Evolutionary conservation across 805 yeast genomes (phyloP).

Genomic region (Maudiozyma serrabonitensis): DNA sequence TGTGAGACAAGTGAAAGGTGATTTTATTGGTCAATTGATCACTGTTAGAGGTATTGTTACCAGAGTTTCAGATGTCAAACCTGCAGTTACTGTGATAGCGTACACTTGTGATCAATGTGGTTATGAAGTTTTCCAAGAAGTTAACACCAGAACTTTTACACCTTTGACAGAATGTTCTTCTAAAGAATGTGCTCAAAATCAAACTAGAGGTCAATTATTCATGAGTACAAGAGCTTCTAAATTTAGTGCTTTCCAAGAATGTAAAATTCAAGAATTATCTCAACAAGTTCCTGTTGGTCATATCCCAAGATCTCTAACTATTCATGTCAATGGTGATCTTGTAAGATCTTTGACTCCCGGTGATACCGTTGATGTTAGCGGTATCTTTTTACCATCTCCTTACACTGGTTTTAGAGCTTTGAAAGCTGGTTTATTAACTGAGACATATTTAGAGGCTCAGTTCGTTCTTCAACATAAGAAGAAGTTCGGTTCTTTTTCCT

Average conservation of each 20-base stretch:
- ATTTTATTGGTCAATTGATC: slow-evolving; percentile 72
- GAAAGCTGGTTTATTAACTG: slow-evolving; percentile 87
- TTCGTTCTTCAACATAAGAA: slow-evolving; percentile 78
- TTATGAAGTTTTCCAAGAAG: slow-evolving; percentile 92
- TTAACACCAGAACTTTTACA: slow-evolving; percentile 68
- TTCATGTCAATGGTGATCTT: slow-evolving; percentile 86
- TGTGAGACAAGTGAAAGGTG: slow-evolving; percentile 83
- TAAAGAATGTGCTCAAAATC: slow-evolving; percentile 64
- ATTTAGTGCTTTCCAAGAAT: slow-evolving; percentile 91
- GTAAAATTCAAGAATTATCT: slow-evolving; percentile 86
- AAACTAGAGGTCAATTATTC: slow-evolving; percentile 78
- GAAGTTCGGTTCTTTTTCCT: slow-evolving; percentile 59
- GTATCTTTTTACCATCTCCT: slow-evolving; percentile 87
- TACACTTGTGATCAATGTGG: slow-evolving; percentile 98
- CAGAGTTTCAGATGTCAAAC: slow-evolving; percentile 92
- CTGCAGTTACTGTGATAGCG: slow-evolving; percentile 81
- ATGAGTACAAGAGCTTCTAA: slow-evolving; percentile 94
- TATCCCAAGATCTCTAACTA: slow-evolving; percentile 78
- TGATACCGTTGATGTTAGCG: slow-evolving; percentile 86
- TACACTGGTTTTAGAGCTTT: slow-evolving; percentile 92
- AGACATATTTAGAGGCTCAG: slow-evolving; percentile 87
- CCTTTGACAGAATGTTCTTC: slow-evolving; percentile 89
- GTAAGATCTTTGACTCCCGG: slow-evolving; percentile 89
- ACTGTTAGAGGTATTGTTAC: slow-evolving; percentile 93
- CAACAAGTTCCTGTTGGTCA: slow-evolving; percentile 97